phyloP scores from a whole-genome alignment of 345 rosid species.

The Erysimum cheiranthoides region DNA sequence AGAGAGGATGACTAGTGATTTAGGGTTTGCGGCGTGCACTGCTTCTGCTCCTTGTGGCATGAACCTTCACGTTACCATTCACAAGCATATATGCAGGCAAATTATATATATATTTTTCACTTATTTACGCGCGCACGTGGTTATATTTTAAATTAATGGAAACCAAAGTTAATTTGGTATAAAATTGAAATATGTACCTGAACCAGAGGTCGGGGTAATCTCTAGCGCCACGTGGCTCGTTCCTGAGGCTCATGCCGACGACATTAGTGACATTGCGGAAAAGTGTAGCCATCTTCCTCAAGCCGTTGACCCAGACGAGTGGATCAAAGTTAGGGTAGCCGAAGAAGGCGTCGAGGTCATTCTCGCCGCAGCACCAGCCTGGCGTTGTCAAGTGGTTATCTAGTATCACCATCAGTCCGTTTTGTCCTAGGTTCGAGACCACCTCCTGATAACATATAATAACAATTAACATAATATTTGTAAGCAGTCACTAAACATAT shows the following conservation, averaged over 20 bases:
- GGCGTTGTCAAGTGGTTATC: conserved; percentile 88
- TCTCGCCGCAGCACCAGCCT: conserved; percentile 84
- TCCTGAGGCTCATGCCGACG: conserved; percentile 84
- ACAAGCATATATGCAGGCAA: background rate
- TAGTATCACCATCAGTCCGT: conserved; percentile 74
- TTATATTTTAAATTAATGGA: background rate
- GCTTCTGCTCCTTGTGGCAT: conserved; percentile 87
- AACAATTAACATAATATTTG: too few species aligned
- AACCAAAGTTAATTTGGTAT: background rate
- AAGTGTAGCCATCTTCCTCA: conserved; percentile 68
- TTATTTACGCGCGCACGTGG: too few species aligned
- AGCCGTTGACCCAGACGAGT: conserved; percentile 64
- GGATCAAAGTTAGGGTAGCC: conserved; percentile 79
- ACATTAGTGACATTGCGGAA: conserved; percentile 63
- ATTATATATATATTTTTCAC: too few species aligned
- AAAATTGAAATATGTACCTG: conserved; percentile 49
- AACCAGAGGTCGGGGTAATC: conserved; percentile 79
- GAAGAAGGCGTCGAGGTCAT: conserved; percentile 83
- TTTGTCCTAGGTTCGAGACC: conserved; percentile 66
- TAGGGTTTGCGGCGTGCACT: conserved; percentile 80
- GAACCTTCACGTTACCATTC: conserved; percentile 48
- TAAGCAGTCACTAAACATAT: too few species aligned
- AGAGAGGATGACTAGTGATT: conserved; percentile 77
- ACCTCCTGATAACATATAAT: conserved; percentile 56
- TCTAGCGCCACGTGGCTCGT: conserved; percentile 78